Evolutionary conservation across 2,329 filamentous ascomycete species (phyloP), one percentile per base, ranked within the genome.

Genomic region (Fusarium avenaceum): DNA sequence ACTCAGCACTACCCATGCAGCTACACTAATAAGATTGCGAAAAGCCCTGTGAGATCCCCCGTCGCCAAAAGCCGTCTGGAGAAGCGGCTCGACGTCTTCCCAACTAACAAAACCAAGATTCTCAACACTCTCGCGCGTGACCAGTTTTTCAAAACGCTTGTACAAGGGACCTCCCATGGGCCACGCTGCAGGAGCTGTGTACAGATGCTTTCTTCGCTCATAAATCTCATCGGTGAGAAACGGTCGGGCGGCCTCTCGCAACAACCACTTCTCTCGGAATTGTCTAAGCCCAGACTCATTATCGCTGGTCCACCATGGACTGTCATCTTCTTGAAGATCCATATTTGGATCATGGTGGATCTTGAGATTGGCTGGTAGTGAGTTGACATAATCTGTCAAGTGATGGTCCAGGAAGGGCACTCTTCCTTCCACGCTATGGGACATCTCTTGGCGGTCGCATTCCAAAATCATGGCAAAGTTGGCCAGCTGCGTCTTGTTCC

Each of bases 371-470:
- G 47, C 22, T 39, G 47, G 24, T 7, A 50, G 47, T 17, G 17
- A 30, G 24, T 50, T 26, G 17, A 50, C 24, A n/a, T 39, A 50
- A 8, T 50, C 33, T 6, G 35, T 50, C 17, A 50, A 17, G n/a
- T 40, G 47, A 22, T 50, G 35, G 22, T 50, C 47, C 0, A 50
- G 47, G 19, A 40, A 50, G 24, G 47, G 47, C 10, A 40, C 24
- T 4, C 47, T 35, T 6, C 33, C 47, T n/a, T 50, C 47, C n/a
- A 50, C 33, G n/a, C 33, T 50, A 4, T 50, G 33, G 2, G 47
- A 26, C 47, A 50, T 50, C 24, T 50, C 47, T 5, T 24, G 28
- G 24, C 47, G 47, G 7, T 50, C 47, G 24, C 47, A 26, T n/a
- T 39, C 33, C n/a, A 13, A 13, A 3, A 24, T 28, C 47, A 50